phyloP scores from a whole-genome alignment of 2,329 filamentous ascomycete species.

The Aspergillus costaricaensis region DNA sequence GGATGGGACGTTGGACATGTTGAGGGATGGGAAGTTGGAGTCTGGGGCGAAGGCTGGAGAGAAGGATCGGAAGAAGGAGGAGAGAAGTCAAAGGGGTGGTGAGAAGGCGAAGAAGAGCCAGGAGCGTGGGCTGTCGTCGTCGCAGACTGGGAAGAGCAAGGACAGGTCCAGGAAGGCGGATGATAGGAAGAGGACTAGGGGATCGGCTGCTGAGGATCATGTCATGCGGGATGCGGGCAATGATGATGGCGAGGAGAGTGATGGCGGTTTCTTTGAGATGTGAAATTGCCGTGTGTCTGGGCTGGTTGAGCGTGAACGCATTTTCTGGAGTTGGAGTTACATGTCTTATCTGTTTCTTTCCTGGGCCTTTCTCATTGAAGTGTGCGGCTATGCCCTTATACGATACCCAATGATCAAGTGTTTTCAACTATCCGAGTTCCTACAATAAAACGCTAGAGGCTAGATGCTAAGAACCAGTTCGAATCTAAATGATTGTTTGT shows the following conservation, averaged over 20 bases:
- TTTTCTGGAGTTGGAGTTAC: conserved; percentile 22
- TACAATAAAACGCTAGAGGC: neutral
- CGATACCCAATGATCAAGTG: conserved; percentile 22
- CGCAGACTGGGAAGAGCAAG: neutral
- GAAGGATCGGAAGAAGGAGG: conserved; percentile 15
- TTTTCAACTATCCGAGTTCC: conserved; percentile 8
- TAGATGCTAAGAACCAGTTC: neutral
- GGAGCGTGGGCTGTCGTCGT: conserved; percentile 11
- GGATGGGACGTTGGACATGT: conserved; percentile 44
- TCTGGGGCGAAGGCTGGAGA: conserved; percentile 11
- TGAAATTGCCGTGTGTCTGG: conserved; percentile 5
- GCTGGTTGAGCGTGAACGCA: conserved; percentile 13
- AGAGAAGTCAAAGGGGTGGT: conserved; percentile 5
- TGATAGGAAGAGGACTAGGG: conserved; percentile 5
- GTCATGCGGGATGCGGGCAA: conserved; percentile 15
- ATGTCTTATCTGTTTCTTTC: conserved; percentile 5
- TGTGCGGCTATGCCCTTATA: conserved; percentile 7
- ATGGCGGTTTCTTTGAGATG: conserved; percentile 46
- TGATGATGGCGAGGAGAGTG: conserved; percentile 33
- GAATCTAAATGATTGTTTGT: conserved; percentile 1
- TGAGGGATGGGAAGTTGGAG: conserved; percentile 45
- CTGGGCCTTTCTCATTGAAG: neutral
- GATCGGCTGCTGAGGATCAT: neutral
- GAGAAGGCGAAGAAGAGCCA: conserved; percentile 19
- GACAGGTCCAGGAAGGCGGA: conserved; percentile 7